Conservation (phyloP, 2,329 filamentous ascomycete genomes). For the Phialemonium atrogriseum region DNA sequence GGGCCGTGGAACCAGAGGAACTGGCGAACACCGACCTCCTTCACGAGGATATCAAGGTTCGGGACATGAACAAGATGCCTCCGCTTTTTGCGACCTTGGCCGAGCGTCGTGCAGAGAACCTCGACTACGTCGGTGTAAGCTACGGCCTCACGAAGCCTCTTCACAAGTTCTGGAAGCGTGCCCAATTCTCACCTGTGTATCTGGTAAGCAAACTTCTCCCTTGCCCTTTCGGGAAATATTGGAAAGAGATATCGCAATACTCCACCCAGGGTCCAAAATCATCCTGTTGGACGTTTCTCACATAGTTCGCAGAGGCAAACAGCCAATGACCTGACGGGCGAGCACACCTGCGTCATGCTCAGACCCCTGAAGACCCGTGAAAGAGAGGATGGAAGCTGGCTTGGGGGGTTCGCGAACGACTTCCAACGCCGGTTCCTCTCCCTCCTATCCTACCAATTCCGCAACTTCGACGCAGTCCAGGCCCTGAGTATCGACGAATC, state of each 20-base stretch:
- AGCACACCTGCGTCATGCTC: slow-evolving; percentile 97
- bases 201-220: slow-evolving; percentile 35
- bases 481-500: slow-evolving; percentile 86
- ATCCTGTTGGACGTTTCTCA: too few relatives aligned
- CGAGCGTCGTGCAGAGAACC: slow-evolving; percentile 67
- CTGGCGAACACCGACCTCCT: slow-evolving; percentile 67
- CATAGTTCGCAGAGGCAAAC: slow-evolving; percentile 57
- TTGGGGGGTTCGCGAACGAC: slow-evolving; percentile 83
- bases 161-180: slow-evolving; percentile 95
- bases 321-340: slow-evolving; percentile 89
- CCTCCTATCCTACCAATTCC: slow-evolving; percentile 88
- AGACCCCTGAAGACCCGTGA: slow-evolving; percentile 62
- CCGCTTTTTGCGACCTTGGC: slow-evolving; percentile 84
- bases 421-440: slow-evolving; percentile 92
- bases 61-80: slow-evolving; percentile 86
- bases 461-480: slow-evolving; percentile 66
- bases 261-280: too few relatives aligned
- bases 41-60: slow-evolving; percentile 80
- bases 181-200: slow-evolving; percentile 81
- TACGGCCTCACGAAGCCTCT: slow-evolving; percentile 82
- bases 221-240: neutral
- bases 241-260: too few relatives aligned
- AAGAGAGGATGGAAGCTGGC: slow-evolving; percentile 75
- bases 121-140: slow-evolving; percentile 93
- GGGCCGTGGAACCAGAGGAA: slow-evolving; percentile 74